Percentiles rank a stretch among this genome's conserved stretches.
Conservation (phyloP, 495 filamentous ascomycete species). For the Penicillium verhagenii region DNA sequence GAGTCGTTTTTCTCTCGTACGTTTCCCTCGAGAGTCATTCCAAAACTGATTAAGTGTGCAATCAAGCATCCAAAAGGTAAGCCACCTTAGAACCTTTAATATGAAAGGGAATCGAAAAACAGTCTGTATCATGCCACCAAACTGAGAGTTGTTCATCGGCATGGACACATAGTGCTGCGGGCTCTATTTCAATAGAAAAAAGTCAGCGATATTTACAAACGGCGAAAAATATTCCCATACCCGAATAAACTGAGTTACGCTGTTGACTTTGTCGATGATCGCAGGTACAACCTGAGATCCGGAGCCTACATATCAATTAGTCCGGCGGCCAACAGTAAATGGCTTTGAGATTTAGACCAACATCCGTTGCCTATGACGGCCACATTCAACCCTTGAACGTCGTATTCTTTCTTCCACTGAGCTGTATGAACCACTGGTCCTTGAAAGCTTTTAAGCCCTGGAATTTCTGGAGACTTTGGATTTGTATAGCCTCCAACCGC, state of each 20-base stretch:
- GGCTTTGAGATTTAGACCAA: constrained; percentile 8
- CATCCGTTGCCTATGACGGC: constrained; percentile 52
- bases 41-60: constrained; percentile 3
- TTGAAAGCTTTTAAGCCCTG: constrained; percentile 45
- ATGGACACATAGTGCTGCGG: constrained; percentile 3
- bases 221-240: not conserved
- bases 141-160: not conserved
- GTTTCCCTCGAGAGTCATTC: not conserved
- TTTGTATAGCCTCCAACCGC: constrained; percentile 31
- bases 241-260: constrained; percentile 7
- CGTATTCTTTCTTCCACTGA: constrained; percentile 52
- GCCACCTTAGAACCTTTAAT: constrained; percentile 1
- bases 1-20: not conserved
- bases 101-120: not conserved
- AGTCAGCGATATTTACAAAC: not conserved
- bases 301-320: constrained; percentile 2
- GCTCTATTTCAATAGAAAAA: not conserved
- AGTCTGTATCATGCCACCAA: not conserved
- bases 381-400: constrained; percentile 52
- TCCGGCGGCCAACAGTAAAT: too few species aligned
- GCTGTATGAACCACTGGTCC: constrained; percentile 57
- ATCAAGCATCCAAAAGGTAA: constrained; percentile 3
- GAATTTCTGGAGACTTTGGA: constrained; percentile 45
- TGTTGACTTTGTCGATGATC: constrained; percentile 2
- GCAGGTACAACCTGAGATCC: constrained; percentile 8